phyloP scores from a whole-genome alignment of 2,329 filamentous ascomycete species.

The Pseudonectria foliicola region DNA sequence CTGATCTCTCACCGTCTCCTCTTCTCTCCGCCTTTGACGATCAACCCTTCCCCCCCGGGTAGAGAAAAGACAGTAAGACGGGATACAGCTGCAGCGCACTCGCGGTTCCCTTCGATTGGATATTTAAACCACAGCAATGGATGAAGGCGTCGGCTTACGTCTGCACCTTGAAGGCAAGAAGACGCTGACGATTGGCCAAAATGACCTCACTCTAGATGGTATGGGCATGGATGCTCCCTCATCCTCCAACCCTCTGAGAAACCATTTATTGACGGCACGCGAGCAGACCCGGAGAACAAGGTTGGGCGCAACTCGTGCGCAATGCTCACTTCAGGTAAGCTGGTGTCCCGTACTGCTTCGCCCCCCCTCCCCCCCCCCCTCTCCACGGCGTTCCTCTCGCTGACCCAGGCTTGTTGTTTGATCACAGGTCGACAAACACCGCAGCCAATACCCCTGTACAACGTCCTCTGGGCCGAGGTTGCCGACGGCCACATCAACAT shows the following conservation, averaged over 20 bases:
- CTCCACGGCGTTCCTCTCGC: no score
- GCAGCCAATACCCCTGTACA: conserved; percentile 62
- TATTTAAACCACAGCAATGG: conserved; percentile 4
- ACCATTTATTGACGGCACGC: conserved; percentile 14
- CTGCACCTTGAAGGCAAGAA: conserved; percentile 25
- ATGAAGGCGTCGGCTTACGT: conserved; percentile 19
- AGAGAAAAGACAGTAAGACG: background rate
- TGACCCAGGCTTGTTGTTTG: background rate
- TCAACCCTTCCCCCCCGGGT: no score
- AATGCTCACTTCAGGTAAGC: conserved; percentile 14
- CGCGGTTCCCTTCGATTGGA: background rate
- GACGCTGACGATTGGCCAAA: conserved; percentile 25
- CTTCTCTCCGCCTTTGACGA: no score
- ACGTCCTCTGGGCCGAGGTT: conserved; percentile 75
- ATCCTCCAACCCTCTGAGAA: no score
- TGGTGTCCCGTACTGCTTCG: no score
- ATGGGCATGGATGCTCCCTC: conserved; percentile 11
- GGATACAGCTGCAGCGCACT: background rate
- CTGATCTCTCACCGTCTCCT: no score
- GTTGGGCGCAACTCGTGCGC: conserved; percentile 16
- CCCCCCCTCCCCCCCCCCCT: no score
- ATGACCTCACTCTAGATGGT: conserved; percentile 29
- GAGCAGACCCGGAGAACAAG: conserved; percentile 16
- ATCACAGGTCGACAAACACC: conserved; percentile 17
- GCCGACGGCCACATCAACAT: conserved; percentile 56